Evolutionary conservation across 768 basidiomycete species (phyloP).

Genomic region (Phylloporus arenicola): DNA sequence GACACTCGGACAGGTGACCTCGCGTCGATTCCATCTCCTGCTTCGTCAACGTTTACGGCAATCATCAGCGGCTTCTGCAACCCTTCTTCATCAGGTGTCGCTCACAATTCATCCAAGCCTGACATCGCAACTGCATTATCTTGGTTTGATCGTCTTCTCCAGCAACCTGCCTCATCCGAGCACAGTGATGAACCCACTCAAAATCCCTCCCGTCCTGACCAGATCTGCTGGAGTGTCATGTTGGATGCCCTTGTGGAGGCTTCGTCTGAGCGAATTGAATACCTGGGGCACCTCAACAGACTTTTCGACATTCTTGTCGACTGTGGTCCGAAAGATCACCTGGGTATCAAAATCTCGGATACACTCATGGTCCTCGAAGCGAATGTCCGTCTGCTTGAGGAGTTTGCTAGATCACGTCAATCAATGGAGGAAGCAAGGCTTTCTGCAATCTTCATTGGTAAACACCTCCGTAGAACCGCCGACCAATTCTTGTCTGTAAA

Average conservation of each 20-base stretch:
- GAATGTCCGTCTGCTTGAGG: constrained; percentile 34
- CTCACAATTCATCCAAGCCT: constrained; percentile 7
- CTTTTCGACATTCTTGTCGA: constrained; percentile 41
- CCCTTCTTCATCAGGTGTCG: constrained; percentile 25
- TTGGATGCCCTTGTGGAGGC: constrained; percentile 47
- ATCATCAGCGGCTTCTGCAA: constrained; percentile 64
- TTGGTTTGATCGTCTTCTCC: constrained; percentile 68
- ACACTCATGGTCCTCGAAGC: constrained; percentile 41
- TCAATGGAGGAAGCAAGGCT: constrained; percentile 9
- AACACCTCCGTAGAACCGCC: constrained; percentile 5
- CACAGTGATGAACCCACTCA: constrained; percentile 40
- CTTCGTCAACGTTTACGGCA: constrained; percentile 55
- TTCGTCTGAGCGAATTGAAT: constrained; percentile 27
- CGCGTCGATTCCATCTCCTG: constrained; percentile 48
- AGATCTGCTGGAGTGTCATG: constrained; percentile 53
- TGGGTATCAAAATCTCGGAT: constrained; percentile 34
- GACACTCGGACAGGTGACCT: constrained; percentile 16
- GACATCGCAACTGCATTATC: constrained; percentile 59
- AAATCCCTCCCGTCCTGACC: constrained; percentile 47
- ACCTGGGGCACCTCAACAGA: constrained; percentile 51
- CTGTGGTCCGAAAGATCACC: constrained; percentile 32
- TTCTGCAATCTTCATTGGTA: constrained; percentile 26
- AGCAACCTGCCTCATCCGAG: constrained; percentile 32
- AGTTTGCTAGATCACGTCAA: background rate
- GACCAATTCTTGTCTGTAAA: constrained; percentile 11